Evolutionary conservation across 2,329 filamentous ascomycete genomes (phyloP).

Genomic region (Phyllosticta citribraziliensis): DNA sequence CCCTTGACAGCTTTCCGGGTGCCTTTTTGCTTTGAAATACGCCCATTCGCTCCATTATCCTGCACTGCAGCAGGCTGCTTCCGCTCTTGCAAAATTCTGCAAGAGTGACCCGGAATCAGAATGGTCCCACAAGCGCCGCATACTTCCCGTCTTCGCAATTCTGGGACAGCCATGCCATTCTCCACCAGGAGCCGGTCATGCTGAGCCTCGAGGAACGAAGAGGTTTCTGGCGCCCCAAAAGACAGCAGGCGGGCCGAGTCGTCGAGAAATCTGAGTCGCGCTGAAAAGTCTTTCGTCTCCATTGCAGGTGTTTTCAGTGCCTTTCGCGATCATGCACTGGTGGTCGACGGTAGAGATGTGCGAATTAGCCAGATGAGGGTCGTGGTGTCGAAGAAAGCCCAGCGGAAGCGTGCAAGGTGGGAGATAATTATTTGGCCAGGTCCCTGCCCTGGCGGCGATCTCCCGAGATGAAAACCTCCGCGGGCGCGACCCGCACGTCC

Average conservation of each 20-base stretch:
- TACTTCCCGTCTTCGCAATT: conserved; percentile 12
- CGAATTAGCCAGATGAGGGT: background rate
- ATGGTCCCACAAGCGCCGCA: conserved; percentile 30
- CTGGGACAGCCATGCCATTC: conserved; percentile 20
- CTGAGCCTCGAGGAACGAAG: conserved; percentile 22
- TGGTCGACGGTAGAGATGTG: background rate
- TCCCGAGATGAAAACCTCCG: background rate
- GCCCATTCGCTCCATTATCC: background rate
- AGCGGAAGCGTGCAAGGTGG: background rate
- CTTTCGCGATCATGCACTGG: background rate
- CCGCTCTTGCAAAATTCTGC: conserved; percentile 15
- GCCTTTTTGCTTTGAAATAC: background rate
- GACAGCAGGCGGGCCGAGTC: conserved; percentile 24
- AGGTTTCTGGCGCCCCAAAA: conserved; percentile 22
- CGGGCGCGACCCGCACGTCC: background rate
- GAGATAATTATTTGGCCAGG: background rate
- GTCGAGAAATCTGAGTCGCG: conserved; percentile 23
- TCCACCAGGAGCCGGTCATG: conserved; percentile 18
- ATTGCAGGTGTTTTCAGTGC: background rate
- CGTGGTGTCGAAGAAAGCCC: background rate
- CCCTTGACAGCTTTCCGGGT: background rate
- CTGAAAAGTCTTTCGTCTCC: conserved; percentile 1
- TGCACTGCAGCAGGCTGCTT: background rate
- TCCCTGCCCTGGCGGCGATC: background rate
- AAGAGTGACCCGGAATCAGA: conserved; percentile 29